These are phyloP conservation scores for Salix dunnii DNA, from an alignment of 345 rosid species.

Conservation along the genomic window DNA sequence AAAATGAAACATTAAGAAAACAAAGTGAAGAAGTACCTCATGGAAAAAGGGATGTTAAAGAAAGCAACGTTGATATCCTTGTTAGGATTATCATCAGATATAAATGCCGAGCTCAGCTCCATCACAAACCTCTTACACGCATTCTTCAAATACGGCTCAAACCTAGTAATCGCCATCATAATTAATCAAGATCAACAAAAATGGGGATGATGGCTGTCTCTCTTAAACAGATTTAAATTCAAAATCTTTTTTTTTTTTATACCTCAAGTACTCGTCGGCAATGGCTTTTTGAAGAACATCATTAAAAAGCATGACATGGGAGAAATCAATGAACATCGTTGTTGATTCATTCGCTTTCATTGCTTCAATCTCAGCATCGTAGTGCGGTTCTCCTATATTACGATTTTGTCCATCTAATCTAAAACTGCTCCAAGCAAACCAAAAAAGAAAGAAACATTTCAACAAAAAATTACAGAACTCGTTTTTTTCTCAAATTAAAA, in stretches of 20 bases:
- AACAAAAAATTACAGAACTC: background rate
- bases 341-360: conserved; percentile 67
- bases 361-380: conserved; percentile 68
- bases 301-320: conserved; percentile 76
- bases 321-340: conserved; percentile 84
- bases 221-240: background rate
- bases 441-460: background rate
- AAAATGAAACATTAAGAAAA: background rate
- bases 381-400: conserved; percentile 46
- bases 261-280: conserved; percentile 82
- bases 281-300: conserved; percentile 80
- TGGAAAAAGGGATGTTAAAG: conserved; percentile 73
- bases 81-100: conserved; percentile 74
- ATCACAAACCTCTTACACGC: conserved; percentile 88
- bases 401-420: conserved; percentile 35
- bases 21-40: conserved; percentile 41
- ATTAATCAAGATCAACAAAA: background rate
- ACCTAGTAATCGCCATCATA: conserved; percentile 28
- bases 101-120: conserved; percentile 64
- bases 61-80: conserved; percentile 83
- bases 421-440: conserved; percentile 40
- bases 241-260: background rate
- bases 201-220: background rate
- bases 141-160: conserved; percentile 78
- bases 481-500: background rate